Conservation (phyloP, 2,329 filamentous ascomycete species). For the Calycina marina region DNA sequence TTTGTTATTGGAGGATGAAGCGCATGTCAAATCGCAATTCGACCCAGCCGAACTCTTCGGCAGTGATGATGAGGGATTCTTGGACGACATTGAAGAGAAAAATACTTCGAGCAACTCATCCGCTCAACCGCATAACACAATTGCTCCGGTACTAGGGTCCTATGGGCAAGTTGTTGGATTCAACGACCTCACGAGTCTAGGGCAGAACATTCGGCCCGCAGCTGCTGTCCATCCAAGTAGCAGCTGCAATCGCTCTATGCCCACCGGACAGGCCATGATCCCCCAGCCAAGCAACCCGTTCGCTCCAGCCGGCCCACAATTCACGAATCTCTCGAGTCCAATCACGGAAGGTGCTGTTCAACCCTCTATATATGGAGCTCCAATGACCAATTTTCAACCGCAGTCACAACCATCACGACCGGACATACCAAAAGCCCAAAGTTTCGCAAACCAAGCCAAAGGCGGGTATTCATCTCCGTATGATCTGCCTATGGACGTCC, state of each 20-base stretch:
- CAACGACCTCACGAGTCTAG: constrained; percentile 8
- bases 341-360: constrained; percentile 3
- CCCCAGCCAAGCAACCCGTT: constrained; percentile 13
- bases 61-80: constrained; percentile 74
- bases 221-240: no score
- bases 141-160: constrained; percentile 12
- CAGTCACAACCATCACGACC: constrained; percentile 23
- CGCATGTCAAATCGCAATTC: constrained; percentile 30
- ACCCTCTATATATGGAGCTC: constrained; percentile 12
- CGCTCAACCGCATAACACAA: constrained; percentile 13
- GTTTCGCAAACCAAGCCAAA: constrained; percentile 82
- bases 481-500: constrained; percentile 81
- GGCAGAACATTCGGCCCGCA: constrained; percentile 6
- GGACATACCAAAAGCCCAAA: constrained; percentile 50
- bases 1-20: constrained; percentile 39
- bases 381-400: constrained; percentile 11
- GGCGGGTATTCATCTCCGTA: constrained; percentile 90
- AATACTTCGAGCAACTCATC: constrained; percentile 11
- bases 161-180: constrained; percentile 22
- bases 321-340: constrained; percentile 19
- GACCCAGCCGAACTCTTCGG: constrained; percentile 56
- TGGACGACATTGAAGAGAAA: constrained; percentile 39
- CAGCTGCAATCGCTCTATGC: constrained; percentile 18
- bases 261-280: constrained; percentile 8
- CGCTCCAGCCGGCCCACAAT: constrained; percentile 16